Evolutionary conservation across 257 asterid genomes (phyloP).

Genomic region (Nicotiana tabacum): DNA sequence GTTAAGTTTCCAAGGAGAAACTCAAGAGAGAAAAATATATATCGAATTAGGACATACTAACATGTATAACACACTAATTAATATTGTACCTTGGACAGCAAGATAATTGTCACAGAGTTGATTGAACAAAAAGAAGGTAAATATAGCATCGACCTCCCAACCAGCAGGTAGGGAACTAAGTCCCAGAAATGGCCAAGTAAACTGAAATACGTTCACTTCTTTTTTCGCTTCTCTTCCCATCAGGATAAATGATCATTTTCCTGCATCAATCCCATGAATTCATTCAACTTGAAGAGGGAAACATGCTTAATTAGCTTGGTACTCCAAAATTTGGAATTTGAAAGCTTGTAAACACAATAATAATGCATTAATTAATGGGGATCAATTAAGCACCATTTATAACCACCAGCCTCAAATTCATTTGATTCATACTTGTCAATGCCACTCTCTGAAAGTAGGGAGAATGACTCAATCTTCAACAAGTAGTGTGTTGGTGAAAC

Average conservation of each 20-base stretch:
- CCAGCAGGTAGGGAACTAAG: neutral
- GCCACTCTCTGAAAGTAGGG: neutral
- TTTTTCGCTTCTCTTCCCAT: neutral
- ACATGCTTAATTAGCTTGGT: too few relatives aligned
- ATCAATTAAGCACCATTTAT: neutral
- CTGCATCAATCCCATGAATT: neutral
- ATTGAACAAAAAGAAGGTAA: conserved; percentile 15
- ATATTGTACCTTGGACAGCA: conserved; percentile 4
- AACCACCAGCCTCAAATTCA: neutral
- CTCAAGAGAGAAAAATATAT: too few relatives aligned
- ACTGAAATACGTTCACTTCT: conserved; percentile 6
- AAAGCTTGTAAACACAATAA: too few relatives aligned
- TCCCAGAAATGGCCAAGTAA: conserved; percentile 4
- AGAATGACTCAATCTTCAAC: conserved; percentile 3
- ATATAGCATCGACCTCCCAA: conserved; percentile 12
- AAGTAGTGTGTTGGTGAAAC: too few relatives aligned
- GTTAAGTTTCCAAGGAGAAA: too few relatives aligned
- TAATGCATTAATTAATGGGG: too few relatives aligned
- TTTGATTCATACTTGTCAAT: neutral
- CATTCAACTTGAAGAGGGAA: too few relatives aligned
- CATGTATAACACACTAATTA: too few relatives aligned
- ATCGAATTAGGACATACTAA: too few relatives aligned
- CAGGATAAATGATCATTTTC: conserved; percentile 14
- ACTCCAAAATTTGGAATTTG: too few relatives aligned
- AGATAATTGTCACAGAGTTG: neutral